phyloP scores from a whole-genome alignment of 2,329 filamentous ascomycete genomes.

The Arthrobotrys entomopaga region DNA sequence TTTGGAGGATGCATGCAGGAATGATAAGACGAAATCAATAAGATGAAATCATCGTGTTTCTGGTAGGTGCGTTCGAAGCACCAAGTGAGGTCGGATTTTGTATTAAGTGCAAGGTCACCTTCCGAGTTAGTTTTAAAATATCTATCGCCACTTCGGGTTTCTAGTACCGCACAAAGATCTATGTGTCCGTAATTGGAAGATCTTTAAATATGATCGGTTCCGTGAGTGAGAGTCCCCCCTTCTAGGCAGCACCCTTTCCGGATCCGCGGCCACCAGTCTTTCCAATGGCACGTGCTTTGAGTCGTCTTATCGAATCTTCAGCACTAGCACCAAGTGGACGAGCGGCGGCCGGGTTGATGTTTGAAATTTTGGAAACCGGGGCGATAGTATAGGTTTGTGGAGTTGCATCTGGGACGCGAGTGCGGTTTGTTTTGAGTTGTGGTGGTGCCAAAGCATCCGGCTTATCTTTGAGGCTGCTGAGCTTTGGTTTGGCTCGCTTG shows the following conservation, averaged over 20 bases:
- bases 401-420: constrained; percentile 58
- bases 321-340: constrained; percentile 58
- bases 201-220: constrained; percentile 26
- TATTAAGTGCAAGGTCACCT: too few species aligned
- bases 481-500: constrained; percentile 39
- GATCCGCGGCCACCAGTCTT: constrained; percentile 35
- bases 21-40: too few species aligned
- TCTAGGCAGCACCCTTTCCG: constrained; percentile 40
- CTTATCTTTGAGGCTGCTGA: constrained; percentile 54
- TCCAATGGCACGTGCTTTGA: constrained; percentile 57
- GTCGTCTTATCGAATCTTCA: constrained; percentile 58
- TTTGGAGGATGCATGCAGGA: too few species aligned
- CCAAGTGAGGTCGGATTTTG: too few species aligned
- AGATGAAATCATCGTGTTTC: too few species aligned
- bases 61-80: too few species aligned
- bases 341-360: constrained; percentile 52
- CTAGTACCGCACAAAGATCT: not conserved
- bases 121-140: too few species aligned
- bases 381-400: constrained; percentile 58
- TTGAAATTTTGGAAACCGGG: constrained; percentile 53
- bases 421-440: constrained; percentile 58
- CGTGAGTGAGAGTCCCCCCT: constrained; percentile 22
- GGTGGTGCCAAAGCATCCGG: constrained; percentile 57
- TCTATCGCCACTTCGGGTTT: not conserved
- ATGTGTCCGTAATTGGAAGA: not conserved